phyloP scores from a whole-genome alignment of 2,329 filamentous ascomycete species.

The Colletotrichum musae region DNA sequence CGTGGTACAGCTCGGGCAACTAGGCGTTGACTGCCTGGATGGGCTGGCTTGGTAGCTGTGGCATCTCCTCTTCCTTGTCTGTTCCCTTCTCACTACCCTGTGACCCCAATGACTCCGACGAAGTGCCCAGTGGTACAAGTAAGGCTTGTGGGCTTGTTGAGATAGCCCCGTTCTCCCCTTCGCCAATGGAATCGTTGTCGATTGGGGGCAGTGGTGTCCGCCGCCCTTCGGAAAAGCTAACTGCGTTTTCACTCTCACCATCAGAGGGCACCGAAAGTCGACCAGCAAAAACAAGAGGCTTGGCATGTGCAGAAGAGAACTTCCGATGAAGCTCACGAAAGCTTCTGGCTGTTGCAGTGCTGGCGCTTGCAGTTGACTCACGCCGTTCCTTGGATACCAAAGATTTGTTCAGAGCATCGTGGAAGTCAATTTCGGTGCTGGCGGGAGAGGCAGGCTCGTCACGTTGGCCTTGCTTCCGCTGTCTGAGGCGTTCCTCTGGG shows the following conservation, averaged over 20 bases:
- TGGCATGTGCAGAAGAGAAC: slow-evolving; percentile 68
- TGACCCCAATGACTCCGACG: slow-evolving; percentile 1
- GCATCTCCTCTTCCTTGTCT: slow-evolving; percentile 43
- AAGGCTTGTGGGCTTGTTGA: slow-evolving; percentile 16
- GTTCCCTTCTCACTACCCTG: slow-evolving; percentile 38
- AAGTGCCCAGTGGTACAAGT: slow-evolving; percentile 9
- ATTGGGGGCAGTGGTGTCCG: slow-evolving; percentile 69
- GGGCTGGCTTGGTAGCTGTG: slow-evolving; percentile 49
- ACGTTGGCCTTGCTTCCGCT: slow-evolving; percentile 68
- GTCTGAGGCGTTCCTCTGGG: slow-evolving; percentile 78
- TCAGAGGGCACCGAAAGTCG: slow-evolving; percentile 66
- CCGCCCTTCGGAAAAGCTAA: slow-evolving; percentile 72
- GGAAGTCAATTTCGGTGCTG: slow-evolving; percentile 58
- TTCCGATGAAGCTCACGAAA: slow-evolving; percentile 75
- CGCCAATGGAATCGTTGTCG: slow-evolving; percentile 55
- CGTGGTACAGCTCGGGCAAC: neutral
- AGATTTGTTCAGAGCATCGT: slow-evolving; percentile 63
- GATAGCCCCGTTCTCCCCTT: slow-evolving; percentile 22
- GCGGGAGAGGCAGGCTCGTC: slow-evolving; percentile 56
- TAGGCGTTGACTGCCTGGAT: slow-evolving; percentile 53
- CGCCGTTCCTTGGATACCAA: slow-evolving; percentile 65
- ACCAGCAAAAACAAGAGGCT: slow-evolving; percentile 57
- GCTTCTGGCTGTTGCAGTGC: slow-evolving; percentile 76
- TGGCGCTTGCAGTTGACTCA: slow-evolving; percentile 74
- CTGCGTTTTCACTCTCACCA: slow-evolving; percentile 72